phyloP scores from a whole-genome alignment of 306 rosid species.

The Acacia melanoxylon region DNA sequence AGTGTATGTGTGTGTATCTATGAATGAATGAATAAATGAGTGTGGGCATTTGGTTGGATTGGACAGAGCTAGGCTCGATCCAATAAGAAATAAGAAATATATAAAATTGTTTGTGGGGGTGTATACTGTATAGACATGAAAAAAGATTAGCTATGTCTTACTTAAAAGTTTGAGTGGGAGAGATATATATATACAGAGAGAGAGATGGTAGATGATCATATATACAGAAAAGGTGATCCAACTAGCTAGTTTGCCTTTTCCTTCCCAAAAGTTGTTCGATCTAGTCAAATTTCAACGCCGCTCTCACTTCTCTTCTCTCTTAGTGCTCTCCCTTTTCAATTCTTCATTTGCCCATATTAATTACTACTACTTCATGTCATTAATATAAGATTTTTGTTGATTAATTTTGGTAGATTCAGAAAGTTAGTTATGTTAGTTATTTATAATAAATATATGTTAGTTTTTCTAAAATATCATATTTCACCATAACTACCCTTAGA shows the following conservation, averaged over 20 bases:
- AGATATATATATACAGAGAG: not conserved
- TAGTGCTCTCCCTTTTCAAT: slow-evolving; percentile 21
- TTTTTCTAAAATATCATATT: too few species aligned
- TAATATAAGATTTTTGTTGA: too few species aligned
- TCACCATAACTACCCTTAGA: too few species aligned
- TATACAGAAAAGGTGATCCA: slow-evolving; percentile 10
- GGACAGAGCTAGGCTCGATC: slow-evolving; percentile 19
- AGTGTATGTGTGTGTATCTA: slow-evolving; percentile 27
- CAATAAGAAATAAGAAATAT: slow-evolving; percentile 33
- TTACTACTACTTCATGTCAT: not conserved
- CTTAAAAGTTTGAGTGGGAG: slow-evolving; percentile 12
- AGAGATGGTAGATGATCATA: not conserved
- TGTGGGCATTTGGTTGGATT: slow-evolving; percentile 35
- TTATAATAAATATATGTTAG: too few species aligned
- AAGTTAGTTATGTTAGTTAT: too few species aligned
- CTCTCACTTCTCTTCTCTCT: not conserved
- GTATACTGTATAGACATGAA: slow-evolving; percentile 34
- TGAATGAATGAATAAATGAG: slow-evolving; percentile 3
- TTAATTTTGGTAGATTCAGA: too few species aligned
- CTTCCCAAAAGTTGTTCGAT: slow-evolving; percentile 36
- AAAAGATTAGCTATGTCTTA: slow-evolving; percentile 27
- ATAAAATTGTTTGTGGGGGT: slow-evolving; percentile 11
- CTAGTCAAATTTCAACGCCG: slow-evolving; percentile 38
- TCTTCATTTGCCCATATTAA: not conserved
- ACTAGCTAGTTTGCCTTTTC: slow-evolving; percentile 28